Evolutionary conservation across 192 early-diverging fungal genomes (phyloP), one percentile per base, ranked within the genome.

Genomic region (Cetraspora pellucida): DNA sequence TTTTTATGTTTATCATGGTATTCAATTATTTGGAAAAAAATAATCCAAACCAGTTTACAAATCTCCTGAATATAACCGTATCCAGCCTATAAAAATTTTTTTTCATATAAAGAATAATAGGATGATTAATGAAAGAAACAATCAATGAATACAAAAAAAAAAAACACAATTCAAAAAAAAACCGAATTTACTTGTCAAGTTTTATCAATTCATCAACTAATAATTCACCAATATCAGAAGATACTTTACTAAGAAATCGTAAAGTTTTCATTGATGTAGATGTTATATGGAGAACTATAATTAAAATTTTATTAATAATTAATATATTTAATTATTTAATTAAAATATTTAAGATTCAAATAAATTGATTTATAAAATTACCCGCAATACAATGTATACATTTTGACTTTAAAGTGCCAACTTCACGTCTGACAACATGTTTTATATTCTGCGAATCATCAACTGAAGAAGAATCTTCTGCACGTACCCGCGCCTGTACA

Each of bases 131-230:
- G 7, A 37, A 37, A 37, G 37, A 37, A 37, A 37, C 3, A 37
- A 1, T 37, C 37, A 37, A 37, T 37, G 7, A 6, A 37, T 37
- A 2, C 7, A 37, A 37, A 37, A 1, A 37, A 37, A 37, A 37
- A 37, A 37, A 37, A 37, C 0, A 37, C 7, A 37, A 37, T 37
- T 37, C 37, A 37, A 37, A 37, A 37, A 37, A 37, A 37, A n/a
- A n/a, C n/a, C 7, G 37, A 37, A 37, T 37, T 37, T 37, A 37
- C 37, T 61, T 30, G 9, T 61, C n/a, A 16, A 61, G 16, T 61
- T 30, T 28, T 61, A 61, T 61, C 59, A 61, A 61, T 21, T 61
- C 59, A 16, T 23, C 23, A 11, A 61, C 59, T 61, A 61, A 3
- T 25, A 61, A 61, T 30, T 61, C 27, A 28, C 59, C 59, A 28